Evolutionary conservation across 208 protist species (phyloP).

Genomic region (Baffinella frigidus): DNA sequence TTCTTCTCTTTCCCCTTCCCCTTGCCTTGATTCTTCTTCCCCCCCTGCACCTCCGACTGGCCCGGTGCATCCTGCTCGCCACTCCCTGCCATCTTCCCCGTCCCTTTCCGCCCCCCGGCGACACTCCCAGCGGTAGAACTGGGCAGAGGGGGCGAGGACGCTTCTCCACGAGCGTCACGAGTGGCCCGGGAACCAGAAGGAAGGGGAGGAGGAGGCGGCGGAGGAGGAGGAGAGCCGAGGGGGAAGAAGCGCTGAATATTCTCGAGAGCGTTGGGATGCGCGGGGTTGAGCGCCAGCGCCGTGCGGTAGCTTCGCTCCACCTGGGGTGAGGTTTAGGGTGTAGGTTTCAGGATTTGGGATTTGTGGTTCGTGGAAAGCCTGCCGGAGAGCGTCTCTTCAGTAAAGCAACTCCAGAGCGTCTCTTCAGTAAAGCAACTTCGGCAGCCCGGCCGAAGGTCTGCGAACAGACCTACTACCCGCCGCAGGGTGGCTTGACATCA

Average conservation of each 20-base stretch:
- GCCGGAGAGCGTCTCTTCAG: too few species aligned
- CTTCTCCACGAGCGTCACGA: background rate
- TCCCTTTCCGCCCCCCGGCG: background rate
- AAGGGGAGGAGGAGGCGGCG: too few species aligned
- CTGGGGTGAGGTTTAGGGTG: too few species aligned
- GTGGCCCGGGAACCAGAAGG: background rate
- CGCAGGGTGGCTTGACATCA: too few species aligned
- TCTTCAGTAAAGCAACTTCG: too few species aligned
- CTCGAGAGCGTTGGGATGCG: conserved; percentile 19
- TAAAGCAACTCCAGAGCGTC: too few species aligned
- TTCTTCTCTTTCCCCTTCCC: background rate
- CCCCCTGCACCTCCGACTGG: background rate
- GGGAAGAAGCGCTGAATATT: conserved; percentile 10
- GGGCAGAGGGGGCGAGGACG: background rate
- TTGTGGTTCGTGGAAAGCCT: too few species aligned
- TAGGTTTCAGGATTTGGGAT: too few species aligned
- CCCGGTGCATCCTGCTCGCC: background rate
- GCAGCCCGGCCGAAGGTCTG: too few species aligned
- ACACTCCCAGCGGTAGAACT: background rate
- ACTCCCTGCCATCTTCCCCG: background rate
- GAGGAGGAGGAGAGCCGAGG: too few species aligned
- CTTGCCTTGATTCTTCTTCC: background rate
- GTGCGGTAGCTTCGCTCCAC: background rate
- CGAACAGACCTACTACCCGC: too few species aligned
- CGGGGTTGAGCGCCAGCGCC: background rate